Percentiles rank a stretch among this genome's conserved stretches.
These are phyloP conservation scores for Beauveria pseudobassiana DNA, from an alignment of 2,329 filamentous ascomycete species.

Conservation along the genomic window DNA sequence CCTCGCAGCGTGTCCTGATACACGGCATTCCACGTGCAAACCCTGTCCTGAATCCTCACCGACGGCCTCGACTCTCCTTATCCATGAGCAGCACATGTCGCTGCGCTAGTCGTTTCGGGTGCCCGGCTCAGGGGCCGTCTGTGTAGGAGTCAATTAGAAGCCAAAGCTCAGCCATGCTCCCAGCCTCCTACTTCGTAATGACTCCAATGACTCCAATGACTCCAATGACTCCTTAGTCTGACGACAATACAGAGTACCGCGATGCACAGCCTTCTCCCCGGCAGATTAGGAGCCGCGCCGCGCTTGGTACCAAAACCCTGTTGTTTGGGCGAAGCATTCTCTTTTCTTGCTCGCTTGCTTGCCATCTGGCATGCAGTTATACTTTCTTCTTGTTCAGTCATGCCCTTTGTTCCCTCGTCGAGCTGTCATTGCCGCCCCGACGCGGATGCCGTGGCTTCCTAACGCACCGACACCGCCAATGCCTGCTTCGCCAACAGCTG, in stretches of 20 bases:
- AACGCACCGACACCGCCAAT: not conserved
- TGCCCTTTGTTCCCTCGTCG: not conserved
- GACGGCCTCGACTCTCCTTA: not conserved
- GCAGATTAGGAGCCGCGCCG: not conserved
- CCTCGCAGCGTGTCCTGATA: not conserved
- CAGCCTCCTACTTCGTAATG: too few relatives aligned
- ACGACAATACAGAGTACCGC: too few relatives aligned
- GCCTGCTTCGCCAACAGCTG: not conserved
- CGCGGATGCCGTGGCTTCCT: not conserved
- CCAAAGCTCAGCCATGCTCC: not conserved
- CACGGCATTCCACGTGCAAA: slow-evolving; percentile 1
- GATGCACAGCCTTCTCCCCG: not conserved
- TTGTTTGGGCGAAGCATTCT: not conserved
- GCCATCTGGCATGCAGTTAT: not conserved
- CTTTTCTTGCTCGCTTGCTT: not conserved
- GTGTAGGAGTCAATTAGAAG: not conserved
- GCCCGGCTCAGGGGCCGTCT: slow-evolving; percentile 1
- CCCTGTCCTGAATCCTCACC: not conserved
- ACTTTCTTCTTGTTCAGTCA: not conserved
- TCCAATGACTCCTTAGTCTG: too few relatives aligned
- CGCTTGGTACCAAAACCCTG: not conserved
- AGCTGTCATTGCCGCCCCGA: not conserved
- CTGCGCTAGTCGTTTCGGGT: slow-evolving; percentile 1
- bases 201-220: too few relatives aligned
- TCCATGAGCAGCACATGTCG: not conserved